Conservation (phyloP, 2,329 filamentous ascomycete genomes). For the Fusarium sp. region DNA sequence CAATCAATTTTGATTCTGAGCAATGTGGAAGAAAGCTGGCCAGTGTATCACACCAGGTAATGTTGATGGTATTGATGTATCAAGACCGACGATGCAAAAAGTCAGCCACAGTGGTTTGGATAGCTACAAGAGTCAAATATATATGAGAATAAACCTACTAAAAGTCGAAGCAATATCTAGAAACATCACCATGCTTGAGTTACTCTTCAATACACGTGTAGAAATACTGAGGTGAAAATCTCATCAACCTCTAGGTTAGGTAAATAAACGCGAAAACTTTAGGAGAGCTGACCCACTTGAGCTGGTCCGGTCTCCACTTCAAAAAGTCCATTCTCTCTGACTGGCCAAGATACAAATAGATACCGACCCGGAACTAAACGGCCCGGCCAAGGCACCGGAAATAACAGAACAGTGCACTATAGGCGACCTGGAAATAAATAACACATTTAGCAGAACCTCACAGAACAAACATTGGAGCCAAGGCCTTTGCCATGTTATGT, state of each 20-base stretch:
- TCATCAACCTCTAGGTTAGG: neutral
- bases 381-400: neutral
- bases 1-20: no score
- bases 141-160: neutral
- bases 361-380: fast-evolving
- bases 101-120: no score
- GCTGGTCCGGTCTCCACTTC: neutral
- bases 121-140: no score
- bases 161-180: fast-evolving
- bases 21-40: no score
- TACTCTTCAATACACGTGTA: no score
- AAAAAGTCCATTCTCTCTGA: fast-evolving
- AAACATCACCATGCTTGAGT: fast-evolving
- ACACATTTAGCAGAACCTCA: neutral
- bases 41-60: no score
- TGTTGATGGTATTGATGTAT: no score
- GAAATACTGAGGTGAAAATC: no score
- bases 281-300: neutral
- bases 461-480: neutral
- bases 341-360: neutral
- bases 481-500: no score
- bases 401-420: neutral
- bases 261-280: neutral
- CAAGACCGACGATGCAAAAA: no score
- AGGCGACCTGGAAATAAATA: neutral